Evolutionary conservation across 768 basidiomycete species (phyloP), one percentile per base, ranked within the genome.

Genomic region (Lenzites betulinus): DNA sequence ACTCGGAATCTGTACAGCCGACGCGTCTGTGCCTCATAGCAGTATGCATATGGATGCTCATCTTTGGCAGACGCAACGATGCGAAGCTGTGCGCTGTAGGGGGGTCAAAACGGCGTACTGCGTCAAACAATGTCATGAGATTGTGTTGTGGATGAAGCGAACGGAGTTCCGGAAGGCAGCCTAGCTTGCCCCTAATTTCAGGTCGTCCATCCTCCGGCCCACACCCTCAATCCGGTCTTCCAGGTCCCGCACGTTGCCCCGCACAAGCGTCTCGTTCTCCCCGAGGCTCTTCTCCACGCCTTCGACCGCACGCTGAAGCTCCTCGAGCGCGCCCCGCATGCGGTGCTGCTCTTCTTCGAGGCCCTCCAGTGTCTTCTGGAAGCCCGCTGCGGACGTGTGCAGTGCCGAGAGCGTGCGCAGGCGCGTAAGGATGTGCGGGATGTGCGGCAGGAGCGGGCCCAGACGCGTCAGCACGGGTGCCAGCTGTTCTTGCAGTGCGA

Each of bases 351-450:
- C 89, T 56, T 85, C 84, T 71, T 92, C 89, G 33, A 95, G 75
- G 49, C 79, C 72, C 16, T 79, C 74, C 3, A 98, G 77, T 2
- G 86, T 84, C 22, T 77, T 79, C 52, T 88, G 83, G 67, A 98
- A 95, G 25, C 88, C 83, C 1, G 87, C 81, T 0, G 96, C 93
- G 49, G 90, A 86, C 0, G 87, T 81, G 68, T 99, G 96, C 60
- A 99, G 74, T 0, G 84, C 70, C 9, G 92, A 87, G 4, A 99
- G 79, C 11, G 94, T 95, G 39, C 92, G 86, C 38, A 99, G 75
- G 15, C 96, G 90, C 3, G 90, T 86, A 25, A 99, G 82, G 23
- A 99, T 89, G 66, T 97, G 93, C 1, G 95, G 91, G 44, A 93
- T 89, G 64, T 92, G 90, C 0, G 91, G 89, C 1, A 93, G 79